phyloP scores from a whole-genome alignment of 805 yeast genomes.

The Debaryomyces hansenii region DNA sequence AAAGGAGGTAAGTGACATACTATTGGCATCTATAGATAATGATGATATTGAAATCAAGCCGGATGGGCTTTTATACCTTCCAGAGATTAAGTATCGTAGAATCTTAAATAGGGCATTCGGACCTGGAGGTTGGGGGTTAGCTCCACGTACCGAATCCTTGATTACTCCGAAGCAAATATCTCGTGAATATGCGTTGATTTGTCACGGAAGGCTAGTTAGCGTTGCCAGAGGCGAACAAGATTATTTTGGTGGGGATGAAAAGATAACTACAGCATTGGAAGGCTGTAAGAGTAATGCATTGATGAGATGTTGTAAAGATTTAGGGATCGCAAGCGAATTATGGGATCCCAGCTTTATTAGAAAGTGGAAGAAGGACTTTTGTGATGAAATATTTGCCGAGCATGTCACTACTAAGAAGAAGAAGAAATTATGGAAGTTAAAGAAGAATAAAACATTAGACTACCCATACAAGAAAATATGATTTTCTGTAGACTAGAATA shows the following conservation, averaged over 20 bases:
- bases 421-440: slow-evolving; percentile 85
- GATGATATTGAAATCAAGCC: slow-evolving; percentile 92
- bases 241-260: slow-evolving; percentile 76
- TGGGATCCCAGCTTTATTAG: slow-evolving; percentile 96
- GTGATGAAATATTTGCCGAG: slow-evolving; percentile 85
- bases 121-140: slow-evolving; percentile 98
- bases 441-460: slow-evolving; percentile 77
- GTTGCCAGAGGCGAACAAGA: slow-evolving; percentile 96
- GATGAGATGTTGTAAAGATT: slow-evolving; percentile 97
- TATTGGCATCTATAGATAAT: slow-evolving; percentile 61
- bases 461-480: slow-evolving; percentile 68
- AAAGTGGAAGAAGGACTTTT: slow-evolving; percentile 42
- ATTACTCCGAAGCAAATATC: slow-evolving; percentile 76
- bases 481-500: slow-evolving; percentile 1
- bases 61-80: slow-evolving; percentile 87
- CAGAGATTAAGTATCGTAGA: slow-evolving; percentile 93
- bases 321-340: slow-evolving; percentile 93
- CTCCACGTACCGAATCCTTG: slow-evolving; percentile 84
- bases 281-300: slow-evolving; percentile 96
- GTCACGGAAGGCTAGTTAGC: slow-evolving; percentile 84
- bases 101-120: slow-evolving; percentile 90
- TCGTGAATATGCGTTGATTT: slow-evolving; percentile 85
- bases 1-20: slow-evolving; percentile 54
- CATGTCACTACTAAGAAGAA: slow-evolving; percentile 78
- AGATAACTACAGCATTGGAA: slow-evolving; percentile 93